phyloP scores from a whole-genome alignment of 2,329 filamentous ascomycete species.

The Botrytis medusae region DNA sequence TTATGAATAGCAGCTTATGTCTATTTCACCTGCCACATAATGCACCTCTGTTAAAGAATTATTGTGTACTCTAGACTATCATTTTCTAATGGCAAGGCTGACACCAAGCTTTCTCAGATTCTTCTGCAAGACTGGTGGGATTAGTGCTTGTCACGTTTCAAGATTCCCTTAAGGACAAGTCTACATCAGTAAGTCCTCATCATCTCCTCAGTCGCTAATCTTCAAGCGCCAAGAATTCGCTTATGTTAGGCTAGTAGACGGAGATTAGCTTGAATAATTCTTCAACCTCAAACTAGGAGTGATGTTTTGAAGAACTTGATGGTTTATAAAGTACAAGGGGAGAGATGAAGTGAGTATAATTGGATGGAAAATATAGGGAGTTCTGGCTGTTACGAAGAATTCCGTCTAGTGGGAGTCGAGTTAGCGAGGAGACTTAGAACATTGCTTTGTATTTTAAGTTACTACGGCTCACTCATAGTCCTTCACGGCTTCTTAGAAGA shows the following conservation, averaged over 20 bases:
- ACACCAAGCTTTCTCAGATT: too few relatives aligned
- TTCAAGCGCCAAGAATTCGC: not conserved
- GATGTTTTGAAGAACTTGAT: not conserved
- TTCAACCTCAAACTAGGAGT: not conserved
- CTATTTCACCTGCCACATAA: not conserved
- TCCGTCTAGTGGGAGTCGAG: not conserved
- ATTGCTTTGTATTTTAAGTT: not conserved
- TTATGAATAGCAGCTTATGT: not conserved
- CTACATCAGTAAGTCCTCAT: not conserved
- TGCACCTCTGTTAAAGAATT: too few relatives aligned
- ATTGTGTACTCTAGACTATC: not conserved
- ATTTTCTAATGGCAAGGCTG: too few relatives aligned
- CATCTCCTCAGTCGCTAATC: not conserved
- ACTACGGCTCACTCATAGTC: not conserved
- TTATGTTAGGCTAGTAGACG: not conserved
- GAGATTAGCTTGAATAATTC: not conserved
- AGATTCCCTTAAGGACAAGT: not conserved
- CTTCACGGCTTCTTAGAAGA: not conserved
- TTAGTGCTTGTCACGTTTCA: not conserved
- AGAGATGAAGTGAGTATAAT: not conserved
- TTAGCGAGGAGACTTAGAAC: not conserved
- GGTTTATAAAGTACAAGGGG: not conserved
- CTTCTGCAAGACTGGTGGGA: too few relatives aligned
- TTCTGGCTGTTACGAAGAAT: not conserved
- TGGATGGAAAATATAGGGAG: accelerated